Percentiles rank a stretch among this genome's conserved stretches.
These are phyloP conservation scores for Saccharomycopsis vini DNA, from an alignment of 805 yeast genomes.

Conservation along the genomic window DNA sequence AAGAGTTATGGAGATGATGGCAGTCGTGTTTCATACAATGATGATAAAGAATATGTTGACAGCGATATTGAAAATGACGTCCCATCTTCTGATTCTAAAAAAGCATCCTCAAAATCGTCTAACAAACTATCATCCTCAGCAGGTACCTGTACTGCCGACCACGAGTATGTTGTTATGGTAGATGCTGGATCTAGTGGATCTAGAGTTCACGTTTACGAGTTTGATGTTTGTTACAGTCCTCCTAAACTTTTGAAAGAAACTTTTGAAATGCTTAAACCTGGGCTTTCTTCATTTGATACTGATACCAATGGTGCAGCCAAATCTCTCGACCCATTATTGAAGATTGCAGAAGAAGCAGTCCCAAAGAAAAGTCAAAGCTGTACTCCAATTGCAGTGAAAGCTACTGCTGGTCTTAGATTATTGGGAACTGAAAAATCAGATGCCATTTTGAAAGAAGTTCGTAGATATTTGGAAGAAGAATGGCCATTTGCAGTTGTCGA, in stretches of 20 bases:
- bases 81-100: background rate
- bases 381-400: conserved; percentile 93
- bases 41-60: conserved; percentile 2
- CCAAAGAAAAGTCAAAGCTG: conserved; percentile 69
- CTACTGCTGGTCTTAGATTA: conserved; percentile 92
- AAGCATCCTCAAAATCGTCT: background rate
- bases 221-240: conserved; percentile 77
- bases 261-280: conserved; percentile 87
- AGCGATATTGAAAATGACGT: background rate
- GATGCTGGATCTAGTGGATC: conserved; percentile 99
- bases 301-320: conserved; percentile 80
- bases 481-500: conserved; percentile 90
- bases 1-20: conserved; percentile 7
- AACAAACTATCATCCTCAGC: background rate
- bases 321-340: conserved; percentile 77
- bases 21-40: background rate
- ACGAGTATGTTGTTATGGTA: conserved; percentile 81
- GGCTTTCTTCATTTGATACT: conserved; percentile 75
- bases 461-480: conserved; percentile 61
- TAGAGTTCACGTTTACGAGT: conserved; percentile 87
- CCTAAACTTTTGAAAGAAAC: conserved; percentile 74
- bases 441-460: conserved; percentile 68
- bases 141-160: conserved; percentile 32
- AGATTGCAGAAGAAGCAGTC: conserved; percentile 64
- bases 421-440: conserved; percentile 68